phyloP scores from a whole-genome alignment of 1,284 basidiomycete species.

The Trichosporon asahii region DNA sequence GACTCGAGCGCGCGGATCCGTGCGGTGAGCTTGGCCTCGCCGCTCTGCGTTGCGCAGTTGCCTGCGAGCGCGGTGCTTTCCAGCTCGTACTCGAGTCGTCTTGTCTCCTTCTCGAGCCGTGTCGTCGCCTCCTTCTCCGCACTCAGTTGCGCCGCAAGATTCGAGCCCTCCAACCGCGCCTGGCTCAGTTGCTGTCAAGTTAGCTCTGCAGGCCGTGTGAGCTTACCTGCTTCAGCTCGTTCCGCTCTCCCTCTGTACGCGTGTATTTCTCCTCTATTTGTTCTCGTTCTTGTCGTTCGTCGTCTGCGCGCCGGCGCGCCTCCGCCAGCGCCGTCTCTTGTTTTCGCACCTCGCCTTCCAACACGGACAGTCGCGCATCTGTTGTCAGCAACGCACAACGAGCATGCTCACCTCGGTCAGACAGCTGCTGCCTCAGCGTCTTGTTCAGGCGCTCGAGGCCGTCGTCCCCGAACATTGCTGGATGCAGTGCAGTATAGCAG shows the following conservation, averaged over 20 bases:
- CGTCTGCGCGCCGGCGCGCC: neutral
- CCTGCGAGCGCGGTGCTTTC: neutral
- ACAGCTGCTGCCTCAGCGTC: conserved; percentile 42
- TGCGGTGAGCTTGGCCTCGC: conserved; percentile 24
- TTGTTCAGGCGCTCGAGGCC: conserved; percentile 43
- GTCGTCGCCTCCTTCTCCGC: conserved; percentile 31
- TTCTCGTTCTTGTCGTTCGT: conserved; percentile 11
- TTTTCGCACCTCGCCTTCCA: conserved; percentile 6
- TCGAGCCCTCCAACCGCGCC: conserved; percentile 38
- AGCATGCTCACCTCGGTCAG: conserved; percentile 39
- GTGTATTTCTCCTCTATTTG: conserved; percentile 19
- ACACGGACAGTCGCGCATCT: neutral
- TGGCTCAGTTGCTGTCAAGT: conserved; percentile 33
- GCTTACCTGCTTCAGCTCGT: conserved; percentile 27
- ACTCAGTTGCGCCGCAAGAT: conserved; percentile 39
- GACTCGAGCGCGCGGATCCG: conserved; percentile 36
- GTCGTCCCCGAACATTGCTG: conserved; percentile 44
- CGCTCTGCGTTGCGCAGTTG: conserved; percentile 10
- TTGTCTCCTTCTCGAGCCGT: conserved; percentile 38
- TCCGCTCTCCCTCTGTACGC: conserved; percentile 32
- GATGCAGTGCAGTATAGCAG: neutral
- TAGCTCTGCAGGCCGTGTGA: no score
- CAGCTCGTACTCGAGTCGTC: conserved; percentile 38
- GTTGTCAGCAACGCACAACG: neutral
- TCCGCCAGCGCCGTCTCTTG: neutral